Evolutionary conservation across 768 basidiomycete species (phyloP), one percentile per base, ranked within the genome.

Genomic region (Amyloporia xantha): DNA sequence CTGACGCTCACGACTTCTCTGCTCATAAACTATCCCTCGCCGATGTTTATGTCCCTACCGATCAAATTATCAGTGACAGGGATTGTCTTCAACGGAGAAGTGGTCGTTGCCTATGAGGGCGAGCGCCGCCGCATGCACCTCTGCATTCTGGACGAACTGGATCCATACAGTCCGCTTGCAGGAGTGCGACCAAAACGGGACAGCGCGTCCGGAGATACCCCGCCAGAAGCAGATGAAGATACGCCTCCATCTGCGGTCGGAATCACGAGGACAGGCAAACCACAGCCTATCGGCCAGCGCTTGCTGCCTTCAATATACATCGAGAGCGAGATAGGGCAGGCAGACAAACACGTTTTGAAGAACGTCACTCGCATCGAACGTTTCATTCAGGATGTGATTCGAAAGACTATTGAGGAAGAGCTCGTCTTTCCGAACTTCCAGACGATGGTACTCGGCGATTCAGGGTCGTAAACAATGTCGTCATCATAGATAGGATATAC

Each of bases 371-470:
- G 95, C 49, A 88, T 99, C 11, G 95, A 99, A 67, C 75, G 85
- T 27, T 97, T 97, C 66, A 91, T 98, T 44, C 87, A 93, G 64
- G 93, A 98, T 60, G 90, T 95, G 27, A 86, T 97, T 52, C 79
- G 95, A 52, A 97, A 90, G 65, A 94, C 92, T 1, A 69, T 99
- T 39, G 93, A 96, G 63, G 95, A 96, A 60, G 94, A 96, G 67
- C 75, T 97, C 15, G 91, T 96, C 4, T 97, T 93, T 67, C 94
- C 94, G 19, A 96, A 95, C 64, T 97, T 91, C 66, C 91, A 94
- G 68, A 94, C 92, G 0, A 60, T 62, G 38, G 54, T 67, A n/a
- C 42, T 68, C 41, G 54, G 55, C 7, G 63, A 64, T 15, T 30
- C 50, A 27, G 44, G 15, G 10, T 47, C 25, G 30, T 53, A 41